A percentile compares a stretch with the other conserved stretches of the same genome.
phyloP scores from a whole-genome alignment of 495 filamentous ascomycete genomes.

The Talaromyces nanjingensis region DNA sequence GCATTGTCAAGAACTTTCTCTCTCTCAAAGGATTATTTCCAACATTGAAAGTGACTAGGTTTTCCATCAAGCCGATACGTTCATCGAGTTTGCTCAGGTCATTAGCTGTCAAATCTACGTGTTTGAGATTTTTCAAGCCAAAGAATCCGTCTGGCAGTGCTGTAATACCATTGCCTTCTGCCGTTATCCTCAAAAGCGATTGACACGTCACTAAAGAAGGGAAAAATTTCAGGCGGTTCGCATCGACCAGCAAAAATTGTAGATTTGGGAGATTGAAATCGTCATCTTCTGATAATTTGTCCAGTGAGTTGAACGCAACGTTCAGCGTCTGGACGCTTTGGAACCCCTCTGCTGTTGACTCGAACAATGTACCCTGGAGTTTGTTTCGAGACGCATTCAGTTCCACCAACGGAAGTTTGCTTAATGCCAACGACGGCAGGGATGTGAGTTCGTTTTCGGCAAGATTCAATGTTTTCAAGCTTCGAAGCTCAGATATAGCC shows the following conservation, averaged over 20 bases:
- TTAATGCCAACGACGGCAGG: slow-evolving; percentile 63
- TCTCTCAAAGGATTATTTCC: slow-evolving; percentile 83
- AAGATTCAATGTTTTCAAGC: slow-evolving; percentile 68
- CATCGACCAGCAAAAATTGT: slow-evolving; percentile 63
- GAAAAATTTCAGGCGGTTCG: slow-evolving; percentile 67
- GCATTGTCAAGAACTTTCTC: slow-evolving; percentile 73
- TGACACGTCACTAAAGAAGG: slow-evolving; percentile 67
- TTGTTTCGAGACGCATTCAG: slow-evolving; percentile 74
- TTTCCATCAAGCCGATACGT: slow-evolving; percentile 73
- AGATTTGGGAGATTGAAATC: slow-evolving; percentile 60
- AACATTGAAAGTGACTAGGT: slow-evolving; percentile 62
- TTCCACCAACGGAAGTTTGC: slow-evolving; percentile 62
- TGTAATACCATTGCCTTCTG: slow-evolving; percentile 72
- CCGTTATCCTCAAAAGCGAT: slow-evolving; percentile 61
- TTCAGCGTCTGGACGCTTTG: slow-evolving; percentile 65
- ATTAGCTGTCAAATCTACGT: slow-evolving; percentile 78
- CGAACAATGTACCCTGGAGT: slow-evolving; percentile 65
- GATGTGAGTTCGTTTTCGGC: slow-evolving; percentile 64
- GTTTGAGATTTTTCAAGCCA: slow-evolving; percentile 56
- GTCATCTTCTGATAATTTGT: slow-evolving; percentile 41
- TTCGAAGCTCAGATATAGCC: slow-evolving; percentile 53
- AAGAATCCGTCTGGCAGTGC: slow-evolving; percentile 69
- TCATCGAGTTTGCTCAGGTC: slow-evolving; percentile 68
- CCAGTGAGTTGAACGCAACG: slow-evolving; percentile 66
- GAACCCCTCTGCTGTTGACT: slow-evolving; percentile 46